A percentile compares a stretch with the other conserved stretches of the same genome.
These are phyloP conservation scores for Juncus effusus DNA, from an alignment of 176 grass and related monocot genomes.

Conservation along the genomic window DNA sequence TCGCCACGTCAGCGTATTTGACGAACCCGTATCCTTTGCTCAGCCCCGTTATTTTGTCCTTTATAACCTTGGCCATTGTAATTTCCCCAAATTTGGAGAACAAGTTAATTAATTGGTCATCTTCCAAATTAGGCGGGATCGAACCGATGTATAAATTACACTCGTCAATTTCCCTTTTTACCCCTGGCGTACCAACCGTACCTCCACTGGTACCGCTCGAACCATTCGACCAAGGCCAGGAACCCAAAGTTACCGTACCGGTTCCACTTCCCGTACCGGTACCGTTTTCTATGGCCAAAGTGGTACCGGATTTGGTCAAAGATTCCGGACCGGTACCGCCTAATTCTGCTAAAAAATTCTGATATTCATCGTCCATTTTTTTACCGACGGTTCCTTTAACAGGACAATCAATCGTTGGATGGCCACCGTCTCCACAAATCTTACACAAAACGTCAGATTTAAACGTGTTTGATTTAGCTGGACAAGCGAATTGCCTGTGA, in stretches of 20 bases:
- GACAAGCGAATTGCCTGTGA: conserved; percentile 80
- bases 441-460: conserved; percentile 93
- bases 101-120: conserved; percentile 61
- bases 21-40: conserved; percentile 98
- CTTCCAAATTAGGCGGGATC: conserved; percentile 74
- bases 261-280: conserved; percentile 6
- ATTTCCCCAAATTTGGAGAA: conserved; percentile 91
- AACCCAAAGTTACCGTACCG: conserved; percentile 36
- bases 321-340: conserved; percentile 86
- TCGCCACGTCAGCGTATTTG: conserved; percentile 83
- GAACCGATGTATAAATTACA: conserved; percentile 93
- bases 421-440: conserved; percentile 91
- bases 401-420: conserved; percentile 93
- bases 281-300: conserved; percentile 46
- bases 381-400: conserved; percentile 77
- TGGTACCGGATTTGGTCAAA: conserved; percentile 53
- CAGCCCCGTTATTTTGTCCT: conserved; percentile 64
- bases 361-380: conserved; percentile 98
- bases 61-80: conserved; percentile 95
- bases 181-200: conserved; percentile 29
- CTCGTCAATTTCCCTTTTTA: conserved; percentile 87
- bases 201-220: no score
- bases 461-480: conserved; percentile 54
- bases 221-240: conserved; percentile 49
- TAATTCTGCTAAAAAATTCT: conserved; percentile 94